Conservation (phyloP, 164 flowering plant genomes). For the Magnolia changhungtana region DNA sequence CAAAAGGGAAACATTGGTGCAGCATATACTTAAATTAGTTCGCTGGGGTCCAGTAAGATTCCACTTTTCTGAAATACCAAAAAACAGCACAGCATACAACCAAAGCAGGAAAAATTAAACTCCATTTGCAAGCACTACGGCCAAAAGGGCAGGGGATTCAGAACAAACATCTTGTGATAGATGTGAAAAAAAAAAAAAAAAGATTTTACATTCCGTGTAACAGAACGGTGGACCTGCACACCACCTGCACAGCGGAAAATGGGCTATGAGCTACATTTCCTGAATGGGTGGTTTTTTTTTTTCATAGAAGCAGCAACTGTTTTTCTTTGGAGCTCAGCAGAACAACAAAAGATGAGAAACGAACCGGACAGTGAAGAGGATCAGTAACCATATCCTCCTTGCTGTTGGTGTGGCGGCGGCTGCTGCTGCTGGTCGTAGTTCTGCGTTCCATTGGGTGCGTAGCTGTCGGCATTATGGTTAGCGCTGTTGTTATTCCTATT, state of each 20-base stretch:
- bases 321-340: neutral
- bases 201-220: constrained; percentile 33
- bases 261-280: constrained; percentile 44
- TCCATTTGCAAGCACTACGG: neutral
- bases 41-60: too few species aligned
- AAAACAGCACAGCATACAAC: too few species aligned
- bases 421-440: constrained; percentile 22
- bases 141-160: neutral
- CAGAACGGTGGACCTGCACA: constrained; percentile 58
- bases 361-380: constrained; percentile 29
- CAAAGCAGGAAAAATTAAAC: neutral
- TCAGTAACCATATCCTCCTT: constrained; percentile 38
- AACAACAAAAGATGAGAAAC: constrained; percentile 5
- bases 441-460: constrained; percentile 23
- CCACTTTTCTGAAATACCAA: too few species aligned
- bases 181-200: neutral
- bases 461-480: constrained; percentile 11
- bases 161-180: neutral
- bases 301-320: neutral
- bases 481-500: constrained; percentile 17
- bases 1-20: too few species aligned
- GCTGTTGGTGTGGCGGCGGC: constrained; percentile 15
- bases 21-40: too few species aligned
- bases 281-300: constrained; percentile 10
- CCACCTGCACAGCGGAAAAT: constrained; percentile 74